Base-by-base conservation (phyloP, 2,329 filamentous ascomycete genomes). In the Fusarium nodosum region DNA sequence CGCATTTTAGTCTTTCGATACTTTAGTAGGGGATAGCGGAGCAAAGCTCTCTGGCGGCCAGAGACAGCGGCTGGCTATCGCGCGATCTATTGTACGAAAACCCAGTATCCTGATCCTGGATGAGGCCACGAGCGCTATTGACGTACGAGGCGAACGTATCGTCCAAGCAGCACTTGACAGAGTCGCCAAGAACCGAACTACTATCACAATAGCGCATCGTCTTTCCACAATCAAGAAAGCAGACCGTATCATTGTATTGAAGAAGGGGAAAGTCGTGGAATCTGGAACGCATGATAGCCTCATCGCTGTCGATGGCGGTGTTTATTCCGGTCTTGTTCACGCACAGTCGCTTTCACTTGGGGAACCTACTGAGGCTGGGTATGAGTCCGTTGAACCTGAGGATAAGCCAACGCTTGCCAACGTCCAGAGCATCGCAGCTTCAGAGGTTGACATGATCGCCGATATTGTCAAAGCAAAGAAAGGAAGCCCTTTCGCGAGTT, bases 31-130 rank as follows among this genome's bases (percentile, higher is more conserved):
- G 2, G 92, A 95, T 74, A 87, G 87, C 30, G 93, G 93, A 7
- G 90, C 91, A 48, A 93, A 92, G 75, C 82, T 97, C 2, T 93
- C 91, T 13, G 91, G 93, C n/a, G 93, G 93, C 1, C 93, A 97
- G 77, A 87, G 92, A n/a, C 93, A 97, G 77, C 87, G 93, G 7
- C 85, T 97, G 26, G 91, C 92, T 3, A 94, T 94, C 65, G 91
- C 92, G 2, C 85, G 92, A 31, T 90, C 89, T 39, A 93, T 95
- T 64, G 85, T 94, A 47, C 88, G 90, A 60, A 84, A 90, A 64
- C 92, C 92, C 0, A 85, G 85, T 16, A 92, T 93, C 41, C 82
- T 93, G 4, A 89, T 94, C 36, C 82, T 96, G 10, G 91, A 96
- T 73, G 91, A 95, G 78, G 92, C 92, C 1, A 94, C 91, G 0